These are phyloP conservation scores for Russula sp. DNA, from an alignment of 768 basidiomycete genomes.

Conservation along the genomic window DNA sequence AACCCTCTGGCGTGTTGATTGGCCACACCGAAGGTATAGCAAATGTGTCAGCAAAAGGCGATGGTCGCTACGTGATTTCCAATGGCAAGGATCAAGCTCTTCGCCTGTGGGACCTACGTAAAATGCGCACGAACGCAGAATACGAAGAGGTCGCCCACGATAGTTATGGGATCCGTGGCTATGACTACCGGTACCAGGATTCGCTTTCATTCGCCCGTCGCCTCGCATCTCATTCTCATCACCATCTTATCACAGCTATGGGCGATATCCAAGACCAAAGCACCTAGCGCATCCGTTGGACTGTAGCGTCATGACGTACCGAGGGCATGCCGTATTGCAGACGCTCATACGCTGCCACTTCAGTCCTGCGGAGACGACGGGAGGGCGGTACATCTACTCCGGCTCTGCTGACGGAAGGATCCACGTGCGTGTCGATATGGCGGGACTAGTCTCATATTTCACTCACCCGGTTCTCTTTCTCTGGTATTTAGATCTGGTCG, in stretches of 20 bases:
- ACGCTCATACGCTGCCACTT: conserved; percentile 97
- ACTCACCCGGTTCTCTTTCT: not conserved
- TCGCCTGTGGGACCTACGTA: conserved; percentile 89
- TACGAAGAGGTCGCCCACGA: conserved; percentile 46
- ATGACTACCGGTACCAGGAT: conserved; percentile 72
- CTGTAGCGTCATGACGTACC: conserved; percentile 92
- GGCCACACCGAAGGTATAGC: conserved; percentile 97
- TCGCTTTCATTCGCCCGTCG: not conserved
- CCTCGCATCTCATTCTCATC: not conserved
- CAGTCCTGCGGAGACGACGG: conserved; percentile 88
- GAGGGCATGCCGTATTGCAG: conserved; percentile 82
- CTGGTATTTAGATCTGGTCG: conserved; percentile 70
- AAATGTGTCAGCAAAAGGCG: conserved; percentile 91
- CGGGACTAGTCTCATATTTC: not conserved
- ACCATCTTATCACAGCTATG: conserved; percentile 37
- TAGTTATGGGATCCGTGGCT: conserved; percentile 51
- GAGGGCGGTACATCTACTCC: conserved; percentile 89
- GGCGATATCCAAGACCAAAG: conserved; percentile 56
- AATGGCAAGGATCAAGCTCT: conserved; percentile 95
- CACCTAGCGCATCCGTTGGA: conserved; percentile 71
- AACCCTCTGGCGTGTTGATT: conserved; percentile 87
- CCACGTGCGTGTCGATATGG: conserved; percentile 46
- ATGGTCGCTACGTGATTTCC: conserved; percentile 90
- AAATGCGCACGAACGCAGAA: conserved; percentile 74
- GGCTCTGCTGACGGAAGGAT: conserved; percentile 82